A percentile compares a stretch with the other conserved stretches of the same genome.
phyloP scores from a whole-genome alignment of 257 asterid genomes.

The Cinchona pubescens region DNA sequence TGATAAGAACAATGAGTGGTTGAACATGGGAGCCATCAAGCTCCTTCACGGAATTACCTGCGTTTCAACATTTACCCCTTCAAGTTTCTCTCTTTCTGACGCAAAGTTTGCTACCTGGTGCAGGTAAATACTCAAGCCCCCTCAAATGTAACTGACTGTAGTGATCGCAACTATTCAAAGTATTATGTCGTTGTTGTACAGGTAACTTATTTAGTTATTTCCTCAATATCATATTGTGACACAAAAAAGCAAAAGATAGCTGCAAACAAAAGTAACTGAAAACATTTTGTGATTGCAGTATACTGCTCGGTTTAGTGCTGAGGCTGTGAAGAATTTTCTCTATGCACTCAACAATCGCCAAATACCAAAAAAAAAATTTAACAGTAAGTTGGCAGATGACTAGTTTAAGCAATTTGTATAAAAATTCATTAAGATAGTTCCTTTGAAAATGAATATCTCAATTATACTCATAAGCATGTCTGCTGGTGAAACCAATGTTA shows the following conservation, averaged over 20 bases:
- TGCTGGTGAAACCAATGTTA: background rate
- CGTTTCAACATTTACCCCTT: background rate
- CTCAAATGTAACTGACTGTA: slow-evolving; percentile 67
- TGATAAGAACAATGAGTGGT: background rate
- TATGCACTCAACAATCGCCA: slow-evolving; percentile 69
- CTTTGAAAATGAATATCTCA: background rate
- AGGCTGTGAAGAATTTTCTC: slow-evolving; percentile 72
- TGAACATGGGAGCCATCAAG: background rate
- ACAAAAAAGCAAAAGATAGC: background rate
- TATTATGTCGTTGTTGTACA: slow-evolving; percentile 82
- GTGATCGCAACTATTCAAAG: slow-evolving; percentile 72
- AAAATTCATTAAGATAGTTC: background rate
- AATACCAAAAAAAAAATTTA: slow-evolving; percentile 83
- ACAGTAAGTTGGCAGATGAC: slow-evolving; percentile 49
- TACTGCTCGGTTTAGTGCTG: slow-evolving; percentile 88
- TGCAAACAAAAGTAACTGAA: background rate
- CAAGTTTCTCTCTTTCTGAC: background rate
- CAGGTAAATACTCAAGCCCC: slow-evolving; percentile 96
- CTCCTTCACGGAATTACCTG: no score
- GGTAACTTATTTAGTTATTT: slow-evolving; percentile 36
- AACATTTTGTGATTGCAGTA: slow-evolving; percentile 45
- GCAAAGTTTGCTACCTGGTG: slow-evolving; percentile 16
- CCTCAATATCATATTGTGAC: background rate
- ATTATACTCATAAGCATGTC: background rate
- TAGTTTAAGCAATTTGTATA: background rate